Conservation (phyloP, 148 eudicot genomes). For the Amaranthus cruentus region DNA sequence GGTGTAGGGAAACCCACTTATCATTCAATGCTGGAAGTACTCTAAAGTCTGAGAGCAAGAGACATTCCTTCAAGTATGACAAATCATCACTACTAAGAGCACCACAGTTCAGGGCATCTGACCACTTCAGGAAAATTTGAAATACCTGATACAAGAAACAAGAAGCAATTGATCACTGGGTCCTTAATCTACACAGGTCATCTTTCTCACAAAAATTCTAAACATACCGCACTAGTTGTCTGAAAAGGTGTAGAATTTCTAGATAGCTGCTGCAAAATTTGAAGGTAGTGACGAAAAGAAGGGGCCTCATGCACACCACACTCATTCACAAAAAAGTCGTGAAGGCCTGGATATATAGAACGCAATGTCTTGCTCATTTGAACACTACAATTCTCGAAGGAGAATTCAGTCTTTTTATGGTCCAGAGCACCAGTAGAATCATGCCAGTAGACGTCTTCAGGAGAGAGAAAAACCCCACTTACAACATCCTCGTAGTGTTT, state of each 20-base stretch:
- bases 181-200: constrained; percentile 6
- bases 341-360: constrained; percentile 65
- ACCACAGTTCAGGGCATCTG: constrained; percentile 67
- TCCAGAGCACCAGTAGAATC: constrained; percentile 62
- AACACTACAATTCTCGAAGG: constrained; percentile 13
- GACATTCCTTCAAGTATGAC: constrained; percentile 51
- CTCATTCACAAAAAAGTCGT: constrained; percentile 69
- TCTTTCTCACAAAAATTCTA: neutral
- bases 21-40: constrained; percentile 78
- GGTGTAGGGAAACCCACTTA: constrained; percentile 89
- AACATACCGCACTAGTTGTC: constrained; percentile 63
- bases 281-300: constrained; percentile 52
- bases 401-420: constrained; percentile 29
- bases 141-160: constrained; percentile 51
- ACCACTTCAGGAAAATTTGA: constrained; percentile 66
- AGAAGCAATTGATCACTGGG: neutral
- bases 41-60: constrained; percentile 45
- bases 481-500: constrained; percentile 52
- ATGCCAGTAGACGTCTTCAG: constrained; percentile 76
- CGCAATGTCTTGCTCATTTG: constrained; percentile 45
- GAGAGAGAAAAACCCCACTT: constrained; percentile 56
- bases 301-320: constrained; percentile 81
- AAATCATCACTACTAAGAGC: constrained; percentile 52
- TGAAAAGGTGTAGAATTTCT: constrained; percentile 48
- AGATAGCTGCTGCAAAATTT: constrained; percentile 69